A percentile compares a stretch with the other conserved stretches of the same genome.
phyloP scores from a whole-genome alignment of 495 filamentous ascomycete species.

The Hypoxylon fragiforme region DNA sequence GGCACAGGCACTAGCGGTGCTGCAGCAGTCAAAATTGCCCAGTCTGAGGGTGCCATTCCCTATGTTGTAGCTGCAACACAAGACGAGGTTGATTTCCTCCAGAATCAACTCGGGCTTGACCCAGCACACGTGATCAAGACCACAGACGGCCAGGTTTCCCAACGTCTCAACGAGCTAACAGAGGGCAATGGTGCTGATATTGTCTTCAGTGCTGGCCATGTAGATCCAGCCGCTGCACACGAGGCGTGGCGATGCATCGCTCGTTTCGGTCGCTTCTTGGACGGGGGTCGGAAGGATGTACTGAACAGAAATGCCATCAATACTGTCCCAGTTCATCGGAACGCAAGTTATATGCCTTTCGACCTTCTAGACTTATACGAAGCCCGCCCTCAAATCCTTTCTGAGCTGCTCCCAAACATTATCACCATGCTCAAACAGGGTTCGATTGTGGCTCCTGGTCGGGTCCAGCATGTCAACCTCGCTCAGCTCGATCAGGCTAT shows the following conservation, averaged over 20 bases:
- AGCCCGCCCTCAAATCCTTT: slow-evolving; percentile 4
- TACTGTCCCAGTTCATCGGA: slow-evolving; percentile 20
- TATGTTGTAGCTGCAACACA: slow-evolving; percentile 45
- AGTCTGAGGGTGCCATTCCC: slow-evolving; percentile 44
- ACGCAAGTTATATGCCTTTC: slow-evolving; percentile 25
- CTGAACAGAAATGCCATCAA: slow-evolving; percentile 17
- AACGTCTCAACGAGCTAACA: slow-evolving; percentile 17
- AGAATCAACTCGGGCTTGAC: slow-evolving; percentile 40
- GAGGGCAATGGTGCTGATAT: slow-evolving; percentile 36
- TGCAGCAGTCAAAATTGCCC: slow-evolving; percentile 46
- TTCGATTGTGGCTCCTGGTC: slow-evolving; percentile 1
- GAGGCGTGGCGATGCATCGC: slow-evolving; percentile 46
- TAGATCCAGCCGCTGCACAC: slow-evolving; percentile 18
- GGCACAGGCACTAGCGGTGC: slow-evolving; percentile 39
- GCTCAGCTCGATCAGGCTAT: slow-evolving; percentile 15
- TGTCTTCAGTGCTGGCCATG: slow-evolving; percentile 33
- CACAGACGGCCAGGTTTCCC: slow-evolving; percentile 29
- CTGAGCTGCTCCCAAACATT: slow-evolving; percentile 3
- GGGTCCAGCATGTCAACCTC: slow-evolving; percentile 8
- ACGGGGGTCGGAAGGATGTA: slow-evolving; percentile 54
- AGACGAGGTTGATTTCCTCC: slow-evolving; percentile 40
- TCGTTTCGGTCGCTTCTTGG: slow-evolving; percentile 56
- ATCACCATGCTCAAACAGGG: slow-evolving; percentile 2
- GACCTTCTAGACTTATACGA: slow-evolving; percentile 28
- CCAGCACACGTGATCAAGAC: slow-evolving; percentile 44